phyloP scores from a whole-genome alignment of 2,329 filamentous ascomycete genomes.

The Pestalotiopsis sp. region DNA sequence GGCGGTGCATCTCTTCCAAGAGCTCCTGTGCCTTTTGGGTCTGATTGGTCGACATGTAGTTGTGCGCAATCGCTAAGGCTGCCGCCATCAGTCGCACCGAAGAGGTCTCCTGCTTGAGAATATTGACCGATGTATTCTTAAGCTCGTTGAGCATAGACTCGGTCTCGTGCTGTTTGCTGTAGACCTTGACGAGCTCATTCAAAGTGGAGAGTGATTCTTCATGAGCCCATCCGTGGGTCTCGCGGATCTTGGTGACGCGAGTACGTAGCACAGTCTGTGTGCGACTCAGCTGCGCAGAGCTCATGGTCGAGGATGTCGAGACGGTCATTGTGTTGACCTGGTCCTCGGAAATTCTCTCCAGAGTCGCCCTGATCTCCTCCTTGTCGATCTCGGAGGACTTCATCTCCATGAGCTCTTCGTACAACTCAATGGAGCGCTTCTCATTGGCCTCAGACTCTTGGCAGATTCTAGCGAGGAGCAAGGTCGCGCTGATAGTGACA shows the following conservation, averaged over 20 bases:
- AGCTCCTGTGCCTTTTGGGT: constrained; percentile 34
- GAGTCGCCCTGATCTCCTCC: constrained; percentile 33
- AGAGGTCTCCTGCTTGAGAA: constrained; percentile 34
- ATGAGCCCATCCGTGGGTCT: constrained; percentile 40
- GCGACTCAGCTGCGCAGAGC: constrained; percentile 31
- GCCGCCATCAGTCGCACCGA: constrained; percentile 32
- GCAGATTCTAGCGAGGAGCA: constrained; percentile 38
- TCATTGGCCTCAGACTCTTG: constrained; percentile 39
- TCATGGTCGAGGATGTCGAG: constrained; percentile 23
- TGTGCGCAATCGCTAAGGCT: constrained; percentile 37
- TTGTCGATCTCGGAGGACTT: constrained; percentile 34
- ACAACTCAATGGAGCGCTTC: constrained; percentile 35
- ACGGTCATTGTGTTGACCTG: constrained; percentile 29
- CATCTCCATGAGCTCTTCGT: constrained; percentile 37
- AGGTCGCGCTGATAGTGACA: constrained; percentile 38
- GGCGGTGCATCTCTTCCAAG: constrained; percentile 39
- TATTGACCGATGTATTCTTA: constrained; percentile 33
- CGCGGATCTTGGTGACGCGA: constrained; percentile 31
- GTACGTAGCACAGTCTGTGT: constrained; percentile 33
- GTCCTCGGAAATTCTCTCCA: constrained; percentile 41
- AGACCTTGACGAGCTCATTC: constrained; percentile 37
- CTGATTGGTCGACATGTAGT: constrained; percentile 37
- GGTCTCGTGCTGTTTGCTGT: constrained; percentile 34
- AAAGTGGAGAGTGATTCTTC: constrained; percentile 39
- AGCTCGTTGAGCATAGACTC: constrained; percentile 35